phyloP scores from a whole-genome alignment of 441 rosid genomes.

The Metrosideros polymorpha region DNA sequence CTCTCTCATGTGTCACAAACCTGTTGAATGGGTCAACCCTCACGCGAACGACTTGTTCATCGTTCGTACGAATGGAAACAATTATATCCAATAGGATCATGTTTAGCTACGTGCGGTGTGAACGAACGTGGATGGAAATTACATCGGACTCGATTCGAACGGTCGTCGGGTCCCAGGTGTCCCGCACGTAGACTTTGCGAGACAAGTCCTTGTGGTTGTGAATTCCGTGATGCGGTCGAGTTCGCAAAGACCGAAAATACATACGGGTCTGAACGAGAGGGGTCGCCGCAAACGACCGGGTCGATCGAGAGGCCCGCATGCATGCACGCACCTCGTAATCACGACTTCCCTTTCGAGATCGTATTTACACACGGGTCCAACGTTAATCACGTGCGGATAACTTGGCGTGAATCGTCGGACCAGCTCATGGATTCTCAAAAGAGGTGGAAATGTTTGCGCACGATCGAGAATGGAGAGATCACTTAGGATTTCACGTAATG shows the following conservation, averaged over 20 bases:
- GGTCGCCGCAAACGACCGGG: not conserved
- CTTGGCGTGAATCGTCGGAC: not conserved
- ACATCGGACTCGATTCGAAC: not conserved
- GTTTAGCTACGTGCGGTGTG: not conserved
- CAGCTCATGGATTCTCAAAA: no score
- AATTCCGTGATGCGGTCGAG: not conserved
- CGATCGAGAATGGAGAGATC: not conserved
- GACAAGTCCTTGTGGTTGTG: not conserved
- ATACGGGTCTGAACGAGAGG: not conserved
- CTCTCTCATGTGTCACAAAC: accelerated
- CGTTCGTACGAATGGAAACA: not conserved
- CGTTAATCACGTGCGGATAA: not conserved
- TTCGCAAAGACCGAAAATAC: not conserved
- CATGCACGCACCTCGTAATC: not conserved
- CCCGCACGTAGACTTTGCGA: not conserved
- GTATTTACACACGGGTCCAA: not conserved
- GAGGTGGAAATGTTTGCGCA: not conserved
- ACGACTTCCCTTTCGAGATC: not conserved
- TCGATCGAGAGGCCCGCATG: not conserved
- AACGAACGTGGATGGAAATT: not conserved
- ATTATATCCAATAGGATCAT: not conserved
- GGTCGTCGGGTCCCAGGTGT: not conserved
- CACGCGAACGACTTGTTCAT: not conserved
- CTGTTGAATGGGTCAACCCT: not conserved
- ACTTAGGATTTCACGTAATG: not conserved